phyloP scores from a whole-genome alignment of 106 monocot genomes.

The Dactylorhiza incarnata region DNA sequence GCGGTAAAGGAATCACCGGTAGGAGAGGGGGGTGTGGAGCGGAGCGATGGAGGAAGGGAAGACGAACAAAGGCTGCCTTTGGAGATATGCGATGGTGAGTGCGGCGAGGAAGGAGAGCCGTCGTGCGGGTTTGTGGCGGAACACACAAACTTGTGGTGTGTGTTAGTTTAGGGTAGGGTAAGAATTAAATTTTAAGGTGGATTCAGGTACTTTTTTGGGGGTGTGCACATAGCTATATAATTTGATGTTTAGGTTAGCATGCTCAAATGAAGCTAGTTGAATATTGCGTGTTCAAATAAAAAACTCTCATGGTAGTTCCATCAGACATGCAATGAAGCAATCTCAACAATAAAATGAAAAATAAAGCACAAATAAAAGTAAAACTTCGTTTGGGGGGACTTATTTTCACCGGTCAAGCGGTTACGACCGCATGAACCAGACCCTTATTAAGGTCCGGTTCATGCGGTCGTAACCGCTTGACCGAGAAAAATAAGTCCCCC shows the following conservation, averaged over 20 bases:
- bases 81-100: neutral
- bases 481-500: too few species aligned
- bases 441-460: too few species aligned
- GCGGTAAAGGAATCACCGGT: neutral
- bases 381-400: too few species aligned
- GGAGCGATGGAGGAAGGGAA: neutral
- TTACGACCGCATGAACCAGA: too few species aligned
- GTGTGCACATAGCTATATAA: too few species aligned
- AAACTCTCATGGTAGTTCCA: neutral
- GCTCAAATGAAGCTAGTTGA: neutral
- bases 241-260: neutral
- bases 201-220: too few species aligned
- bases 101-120: neutral
- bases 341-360: neutral
- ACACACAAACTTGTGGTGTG: too few species aligned
- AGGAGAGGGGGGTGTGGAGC: conserved; percentile 5
- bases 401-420: too few species aligned
- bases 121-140: too few species aligned
- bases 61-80: neutral
- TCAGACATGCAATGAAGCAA: neutral
- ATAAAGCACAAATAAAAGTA: neutral
- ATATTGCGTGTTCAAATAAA: neutral
- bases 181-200: too few species aligned
- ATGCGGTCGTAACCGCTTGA: too few species aligned
- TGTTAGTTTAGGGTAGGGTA: too few species aligned